Percentiles rank a stretch among this genome's conserved stretches.
Evolutionary conservation across 345 rosid species (phyloP).

Genomic region (Citropsis articulata): DNA sequence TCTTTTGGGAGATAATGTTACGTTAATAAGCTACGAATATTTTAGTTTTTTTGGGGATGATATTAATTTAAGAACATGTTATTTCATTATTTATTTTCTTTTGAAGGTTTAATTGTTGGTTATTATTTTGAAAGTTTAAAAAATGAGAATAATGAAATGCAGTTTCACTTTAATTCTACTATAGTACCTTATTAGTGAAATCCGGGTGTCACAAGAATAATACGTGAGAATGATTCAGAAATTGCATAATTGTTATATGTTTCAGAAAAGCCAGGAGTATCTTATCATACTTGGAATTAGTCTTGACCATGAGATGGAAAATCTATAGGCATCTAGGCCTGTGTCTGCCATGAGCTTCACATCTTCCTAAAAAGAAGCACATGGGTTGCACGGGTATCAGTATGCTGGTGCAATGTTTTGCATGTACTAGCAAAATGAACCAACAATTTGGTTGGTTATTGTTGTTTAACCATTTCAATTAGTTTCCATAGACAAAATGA

Average conservation of each 20-base stretch:
- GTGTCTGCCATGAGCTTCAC: conserved; percentile 66
- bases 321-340: conserved; percentile 69
- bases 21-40: too few relatives aligned
- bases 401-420: neutral
- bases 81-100: too few relatives aligned
- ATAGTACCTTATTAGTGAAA: too few relatives aligned
- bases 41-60: too few relatives aligned
- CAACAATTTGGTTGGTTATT: neutral
- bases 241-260: neutral
- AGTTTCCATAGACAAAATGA: neutral
- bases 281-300: conserved; percentile 57
- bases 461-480: neutral
- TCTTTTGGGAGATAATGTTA: too few relatives aligned
- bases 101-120: too few relatives aligned
- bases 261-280: neutral
- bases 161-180: too few relatives aligned
- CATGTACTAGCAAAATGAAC: neutral
- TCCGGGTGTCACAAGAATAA: neutral
- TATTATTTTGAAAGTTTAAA: too few relatives aligned
- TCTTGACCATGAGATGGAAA: conserved; percentile 85
- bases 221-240: neutral
- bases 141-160: too few relatives aligned
- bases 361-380: conserved; percentile 52
- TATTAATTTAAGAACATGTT: too few relatives aligned
- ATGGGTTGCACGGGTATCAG: neutral